Evolutionary conservation across 805 yeast genomes (phyloP).

Genomic region (Candida vartiovaarae): DNA sequence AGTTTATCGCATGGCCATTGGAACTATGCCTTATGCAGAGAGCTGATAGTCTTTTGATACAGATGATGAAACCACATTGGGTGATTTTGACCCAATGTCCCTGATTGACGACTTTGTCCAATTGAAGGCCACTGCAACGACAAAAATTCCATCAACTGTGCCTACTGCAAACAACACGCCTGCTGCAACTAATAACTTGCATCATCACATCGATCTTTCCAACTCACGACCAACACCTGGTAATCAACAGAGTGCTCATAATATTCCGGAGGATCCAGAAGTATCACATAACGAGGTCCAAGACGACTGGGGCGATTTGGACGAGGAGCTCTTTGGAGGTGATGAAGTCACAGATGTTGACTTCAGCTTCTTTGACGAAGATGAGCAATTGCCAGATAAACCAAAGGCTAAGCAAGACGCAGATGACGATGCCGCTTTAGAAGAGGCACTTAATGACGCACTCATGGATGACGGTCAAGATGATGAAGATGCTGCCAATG

Average conservation of each 20-base stretch:
- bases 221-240: slow-evolving; percentile 7
- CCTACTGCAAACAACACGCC: slow-evolving; percentile 24
- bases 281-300: background rate
- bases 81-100: slow-evolving; percentile 26
- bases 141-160: slow-evolving; percentile 28
- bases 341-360: slow-evolving; percentile 24
- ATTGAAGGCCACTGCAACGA: slow-evolving; percentile 31
- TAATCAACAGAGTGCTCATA: slow-evolving; percentile 1
- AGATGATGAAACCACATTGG: background rate
- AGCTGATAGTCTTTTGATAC: background rate
- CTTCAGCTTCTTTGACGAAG: slow-evolving; percentile 24
- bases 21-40: slow-evolving; percentile 54
- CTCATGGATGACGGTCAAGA: slow-evolving; percentile 7
- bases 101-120: slow-evolving; percentile 33
- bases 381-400: slow-evolving; percentile 12
- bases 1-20: slow-evolving; percentile 68
- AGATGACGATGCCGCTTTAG: background rate
- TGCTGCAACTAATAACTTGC: slow-evolving; percentile 4
- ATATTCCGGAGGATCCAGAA: background rate
- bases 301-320: slow-evolving; percentile 24
- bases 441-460: slow-evolving; percentile 27
- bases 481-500: slow-evolving; percentile 30
- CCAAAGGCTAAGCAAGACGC: slow-evolving; percentile 18
- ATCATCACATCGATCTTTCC: slow-evolving; percentile 6
- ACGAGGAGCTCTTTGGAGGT: slow-evolving; percentile 29